phyloP scores from a whole-genome alignment of 2,329 filamentous ascomycete genomes.

The Colletotrichum tanaceti region DNA sequence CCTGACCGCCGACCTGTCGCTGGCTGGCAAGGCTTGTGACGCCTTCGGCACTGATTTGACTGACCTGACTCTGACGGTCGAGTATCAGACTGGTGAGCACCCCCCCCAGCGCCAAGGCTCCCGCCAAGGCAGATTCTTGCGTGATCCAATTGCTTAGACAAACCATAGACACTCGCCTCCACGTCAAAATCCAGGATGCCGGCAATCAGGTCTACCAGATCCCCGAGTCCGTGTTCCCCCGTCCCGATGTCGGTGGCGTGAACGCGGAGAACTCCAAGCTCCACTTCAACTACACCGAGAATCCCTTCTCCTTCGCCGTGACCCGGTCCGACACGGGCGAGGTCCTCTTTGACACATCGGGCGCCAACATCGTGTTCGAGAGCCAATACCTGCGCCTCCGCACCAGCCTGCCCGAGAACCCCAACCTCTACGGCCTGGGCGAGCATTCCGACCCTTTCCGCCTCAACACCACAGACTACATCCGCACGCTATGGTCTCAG shows the following conservation, averaged over 20 bases:
- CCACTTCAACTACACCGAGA: slow-evolving; percentile 55
- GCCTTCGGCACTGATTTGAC: slow-evolving; percentile 43
- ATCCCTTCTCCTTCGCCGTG: slow-evolving; percentile 77
- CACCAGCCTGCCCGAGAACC: slow-evolving; percentile 74
- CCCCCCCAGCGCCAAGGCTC: not conserved
- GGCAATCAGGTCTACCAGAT: slow-evolving; percentile 80
- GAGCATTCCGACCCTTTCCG: slow-evolving; percentile 80
- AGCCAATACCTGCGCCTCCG: slow-evolving; percentile 80
- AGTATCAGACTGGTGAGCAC: slow-evolving; percentile 48
- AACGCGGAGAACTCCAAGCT: slow-evolving; percentile 55
- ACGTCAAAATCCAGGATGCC: slow-evolving; percentile 79
- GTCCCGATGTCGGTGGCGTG: slow-evolving; percentile 58
- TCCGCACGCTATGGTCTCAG: slow-evolving; percentile 75
- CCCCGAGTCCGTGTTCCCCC: slow-evolving; percentile 74
- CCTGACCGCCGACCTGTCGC: slow-evolving; percentile 59
- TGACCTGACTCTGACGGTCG: slow-evolving; percentile 47
- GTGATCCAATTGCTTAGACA: slow-evolving; percentile 1
- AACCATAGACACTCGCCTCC: slow-evolving; percentile 70
- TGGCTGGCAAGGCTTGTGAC: slow-evolving; percentile 45
- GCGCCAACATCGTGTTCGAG: slow-evolving; percentile 76
- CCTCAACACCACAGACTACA: slow-evolving; percentile 76
- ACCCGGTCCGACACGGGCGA: slow-evolving; percentile 53
- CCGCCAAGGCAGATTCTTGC: not conserved
- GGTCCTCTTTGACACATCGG: slow-evolving; percentile 77
- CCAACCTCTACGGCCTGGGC: slow-evolving; percentile 82